Evolutionary conservation across 225 moss, liverwort and hornwort species (phyloP), one percentile per base, ranked within the genome.

Genomic region (Sphagnum tenellum): DNA sequence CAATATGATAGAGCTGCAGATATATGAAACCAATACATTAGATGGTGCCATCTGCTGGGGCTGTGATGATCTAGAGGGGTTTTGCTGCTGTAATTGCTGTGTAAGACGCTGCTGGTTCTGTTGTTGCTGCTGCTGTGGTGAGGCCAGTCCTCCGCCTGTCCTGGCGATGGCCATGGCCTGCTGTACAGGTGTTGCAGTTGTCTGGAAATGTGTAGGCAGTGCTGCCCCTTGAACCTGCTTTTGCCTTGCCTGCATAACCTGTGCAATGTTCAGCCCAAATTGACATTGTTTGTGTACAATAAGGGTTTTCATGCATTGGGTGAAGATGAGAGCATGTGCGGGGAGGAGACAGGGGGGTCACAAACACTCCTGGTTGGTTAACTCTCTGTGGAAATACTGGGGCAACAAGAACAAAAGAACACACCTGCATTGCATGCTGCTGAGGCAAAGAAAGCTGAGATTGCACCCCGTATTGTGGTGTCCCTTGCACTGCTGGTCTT

Each of bases 221-320:
- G 82, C 50, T 72, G 76, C 83, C 8, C 65, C 80, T 68, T 76
- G 88, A 59, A 75, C 83, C 64, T 79, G 75, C 70, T 94, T 85
- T 70, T 82, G 85, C 68, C 89, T 78, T 64, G 72, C 90, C 90
- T 94, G 80, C 59, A 52, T 9, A 73, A 45, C 12, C 56, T 56
- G 10, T 3, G 14, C 9, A 47, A 7, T 12, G 1, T 59, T 59
- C 58, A 59, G 58, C 1, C n/a, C 14, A 5, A 59, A 59, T 59
- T 0, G 14, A 5, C 58, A 59, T 59, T 29, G 29, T 29, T 29
- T 29, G 29, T 29, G 29, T 29, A 29, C 29, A 29, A 29, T 29
- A 29, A 29, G 29, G 29, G 29, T 29, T 29, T 29, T 29, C 29
- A 29, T 29, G 29, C 29, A 1, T 29, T 29, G 29, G 29, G 29